Percentiles rank a stretch among this genome's conserved stretches.
Evolutionary conservation across 208 protist genomes (phyloP).

Genomic region (Trypanosomatidae sp.): DNA sequence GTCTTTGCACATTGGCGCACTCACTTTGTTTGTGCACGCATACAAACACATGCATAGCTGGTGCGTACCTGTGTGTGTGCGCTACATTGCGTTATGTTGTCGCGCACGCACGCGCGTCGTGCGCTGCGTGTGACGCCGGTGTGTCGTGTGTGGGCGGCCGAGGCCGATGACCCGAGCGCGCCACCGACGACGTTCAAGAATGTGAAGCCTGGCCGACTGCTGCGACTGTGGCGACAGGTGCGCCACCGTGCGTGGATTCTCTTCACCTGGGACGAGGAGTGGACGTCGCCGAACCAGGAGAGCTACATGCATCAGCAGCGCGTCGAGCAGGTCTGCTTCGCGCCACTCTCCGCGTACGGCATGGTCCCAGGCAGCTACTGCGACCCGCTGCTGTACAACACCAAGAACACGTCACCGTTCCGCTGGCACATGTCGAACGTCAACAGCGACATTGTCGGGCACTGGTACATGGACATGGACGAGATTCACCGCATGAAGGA

Average conservation of each 20-base stretch:
- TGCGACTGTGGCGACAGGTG: constrained; percentile 79
- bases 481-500: constrained; percentile 84
- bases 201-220: constrained; percentile 63
- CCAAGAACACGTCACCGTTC: constrained; percentile 83
- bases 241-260: constrained; percentile 71
- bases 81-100: too few relatives aligned
- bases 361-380: constrained; percentile 86
- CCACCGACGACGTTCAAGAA: constrained; percentile 85
- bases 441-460: constrained; percentile 69
- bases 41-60: too few relatives aligned
- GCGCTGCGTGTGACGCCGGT: constrained; percentile 32
- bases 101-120: constrained; percentile 12
- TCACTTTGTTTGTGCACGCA: neutral
- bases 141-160: constrained; percentile 75
- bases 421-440: constrained; percentile 81
- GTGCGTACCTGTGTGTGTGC: too few relatives aligned
- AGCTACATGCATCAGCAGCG: constrained; percentile 81
- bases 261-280: constrained; percentile 85
- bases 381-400: constrained; percentile 86
- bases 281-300: constrained; percentile 50
- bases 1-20: neutral
- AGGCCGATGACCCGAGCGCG: constrained; percentile 69
- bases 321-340: constrained; percentile 83
- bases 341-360: constrained; percentile 74
- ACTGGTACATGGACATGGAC: constrained; percentile 88